Evolutionary conservation across 352 stramenopile genomes (phyloP).

Genomic region (Phytophthora citricola): DNA sequence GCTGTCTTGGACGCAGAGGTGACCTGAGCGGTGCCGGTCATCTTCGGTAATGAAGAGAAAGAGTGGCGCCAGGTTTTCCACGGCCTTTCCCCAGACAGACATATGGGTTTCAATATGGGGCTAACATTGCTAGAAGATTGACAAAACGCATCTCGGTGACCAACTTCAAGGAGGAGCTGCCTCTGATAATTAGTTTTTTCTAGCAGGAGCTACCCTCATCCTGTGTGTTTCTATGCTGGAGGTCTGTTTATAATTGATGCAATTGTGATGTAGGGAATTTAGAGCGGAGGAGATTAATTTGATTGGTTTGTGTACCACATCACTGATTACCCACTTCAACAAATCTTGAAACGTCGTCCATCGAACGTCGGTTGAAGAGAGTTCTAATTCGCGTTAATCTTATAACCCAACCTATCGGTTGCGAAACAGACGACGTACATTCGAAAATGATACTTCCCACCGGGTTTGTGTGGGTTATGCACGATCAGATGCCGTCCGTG

Average conservation of each 20-base stretch:
- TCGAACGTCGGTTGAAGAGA: no score
- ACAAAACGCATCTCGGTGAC: neutral
- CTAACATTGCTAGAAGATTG: conserved; percentile 17
- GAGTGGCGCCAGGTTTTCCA: conserved; percentile 10
- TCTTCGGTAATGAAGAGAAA: conserved; percentile 25
- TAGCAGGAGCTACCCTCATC: neutral
- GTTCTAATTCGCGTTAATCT: no score
- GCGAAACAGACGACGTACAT: no score
- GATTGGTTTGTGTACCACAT: neutral
- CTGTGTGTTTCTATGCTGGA: neutral
- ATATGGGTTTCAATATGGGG: conserved; percentile 12
- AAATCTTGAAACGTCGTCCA: conserved; percentile 14
- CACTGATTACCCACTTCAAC: conserved; percentile 16
- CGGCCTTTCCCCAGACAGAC: conserved; percentile 15
- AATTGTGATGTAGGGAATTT: neutral
- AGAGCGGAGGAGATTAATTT: neutral
- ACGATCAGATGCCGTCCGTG: no score
- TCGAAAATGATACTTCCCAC: no score
- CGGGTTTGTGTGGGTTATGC: no score
- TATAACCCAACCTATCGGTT: no score
- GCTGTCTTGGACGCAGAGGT: conserved; percentile 7
- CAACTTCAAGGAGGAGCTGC: conserved; percentile 31
- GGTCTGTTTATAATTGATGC: neutral
- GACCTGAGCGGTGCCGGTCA: conserved; percentile 17
- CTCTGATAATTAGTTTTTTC: neutral